Percentiles rank a stretch among this genome's conserved stretches.
These are phyloP conservation scores for Paratinospora sagittata DNA, from an alignment of 164 flowering plant genomes.

Conservation along the genomic window DNA sequence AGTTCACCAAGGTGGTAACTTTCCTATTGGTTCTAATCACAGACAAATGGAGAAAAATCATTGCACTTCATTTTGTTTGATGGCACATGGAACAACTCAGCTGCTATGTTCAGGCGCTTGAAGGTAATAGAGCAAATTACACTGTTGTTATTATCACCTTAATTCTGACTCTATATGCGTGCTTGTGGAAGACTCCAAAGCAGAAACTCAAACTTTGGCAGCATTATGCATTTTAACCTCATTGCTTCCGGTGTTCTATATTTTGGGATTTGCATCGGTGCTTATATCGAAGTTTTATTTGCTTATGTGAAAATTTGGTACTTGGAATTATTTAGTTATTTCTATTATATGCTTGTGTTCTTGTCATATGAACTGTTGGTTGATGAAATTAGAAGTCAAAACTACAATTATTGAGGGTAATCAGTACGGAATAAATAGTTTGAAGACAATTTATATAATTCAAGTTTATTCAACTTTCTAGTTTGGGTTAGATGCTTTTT, in stretches of 20 bases:
- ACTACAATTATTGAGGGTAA: no score
- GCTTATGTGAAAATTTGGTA: neutral
- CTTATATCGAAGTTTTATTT: neutral
- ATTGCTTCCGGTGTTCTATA: no score
- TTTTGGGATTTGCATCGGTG: neutral
- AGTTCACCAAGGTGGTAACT: conserved; percentile 24
- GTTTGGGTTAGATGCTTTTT: no score
- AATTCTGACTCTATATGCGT: neutral
- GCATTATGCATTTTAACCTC: no score
- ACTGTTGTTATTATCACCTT: neutral
- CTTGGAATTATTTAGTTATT: neutral
- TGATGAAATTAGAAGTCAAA: no score
- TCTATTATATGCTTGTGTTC: neutral
- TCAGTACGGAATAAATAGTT: no score
- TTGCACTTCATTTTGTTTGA: conserved; percentile 78
- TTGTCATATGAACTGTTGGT: no score
- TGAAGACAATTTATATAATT: no score
- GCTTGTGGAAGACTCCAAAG: neutral
- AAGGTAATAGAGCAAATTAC: conserved; percentile 41
- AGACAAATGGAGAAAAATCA: conserved; percentile 36
- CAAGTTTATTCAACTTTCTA: no score
- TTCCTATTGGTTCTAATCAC: conserved; percentile 31
- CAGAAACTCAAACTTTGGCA: neutral
- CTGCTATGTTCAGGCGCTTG: conserved; percentile 89
- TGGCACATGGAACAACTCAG: conserved; percentile 95